Evolutionary conservation across 805 yeast species (phyloP).

Genomic region (Candida cerambycidarum): DNA sequence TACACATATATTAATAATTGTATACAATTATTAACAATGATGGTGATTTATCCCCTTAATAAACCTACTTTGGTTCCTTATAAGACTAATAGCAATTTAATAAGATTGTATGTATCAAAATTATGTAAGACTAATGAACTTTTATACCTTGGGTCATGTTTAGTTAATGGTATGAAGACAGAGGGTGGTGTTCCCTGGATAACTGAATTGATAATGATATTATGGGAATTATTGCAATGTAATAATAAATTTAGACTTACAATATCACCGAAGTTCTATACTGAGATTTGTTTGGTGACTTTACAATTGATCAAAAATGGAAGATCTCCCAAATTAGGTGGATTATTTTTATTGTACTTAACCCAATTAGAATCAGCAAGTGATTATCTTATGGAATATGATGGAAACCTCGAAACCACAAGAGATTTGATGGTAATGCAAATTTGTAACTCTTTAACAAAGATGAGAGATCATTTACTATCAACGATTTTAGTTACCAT

Average conservation of each 20-base stretch:
- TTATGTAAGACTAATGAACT: slow-evolving; percentile 57
- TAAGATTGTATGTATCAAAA: slow-evolving; percentile 51
- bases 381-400: slow-evolving; percentile 43
- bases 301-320: slow-evolving; percentile 55
- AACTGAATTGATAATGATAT: slow-evolving; percentile 56
- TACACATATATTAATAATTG: slow-evolving; percentile 51
- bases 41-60: slow-evolving; percentile 67
- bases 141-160: slow-evolving; percentile 45
- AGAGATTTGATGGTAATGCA: slow-evolving; percentile 65
- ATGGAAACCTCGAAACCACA: slow-evolving; percentile 46
- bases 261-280: slow-evolving; percentile 42
- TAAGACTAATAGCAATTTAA: slow-evolving; percentile 33
- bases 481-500: slow-evolving; percentile 54
- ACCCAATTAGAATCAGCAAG: slow-evolving; percentile 40
- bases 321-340: slow-evolving; percentile 48
- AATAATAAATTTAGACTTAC: slow-evolving; percentile 54
- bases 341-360: slow-evolving; percentile 53
- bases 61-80: slow-evolving; percentile 26
- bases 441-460: slow-evolving; percentile 41
- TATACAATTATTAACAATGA: slow-evolving; percentile 58
- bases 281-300: slow-evolving; percentile 54
- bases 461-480: slow-evolving; percentile 9
- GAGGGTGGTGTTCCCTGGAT: slow-evolving; percentile 46
- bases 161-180: slow-evolving; percentile 46
- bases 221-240: slow-evolving; percentile 79